phyloP scores from a whole-genome alignment of 108 stramenopile genomes.

The Craspedostauros australis region DNA sequence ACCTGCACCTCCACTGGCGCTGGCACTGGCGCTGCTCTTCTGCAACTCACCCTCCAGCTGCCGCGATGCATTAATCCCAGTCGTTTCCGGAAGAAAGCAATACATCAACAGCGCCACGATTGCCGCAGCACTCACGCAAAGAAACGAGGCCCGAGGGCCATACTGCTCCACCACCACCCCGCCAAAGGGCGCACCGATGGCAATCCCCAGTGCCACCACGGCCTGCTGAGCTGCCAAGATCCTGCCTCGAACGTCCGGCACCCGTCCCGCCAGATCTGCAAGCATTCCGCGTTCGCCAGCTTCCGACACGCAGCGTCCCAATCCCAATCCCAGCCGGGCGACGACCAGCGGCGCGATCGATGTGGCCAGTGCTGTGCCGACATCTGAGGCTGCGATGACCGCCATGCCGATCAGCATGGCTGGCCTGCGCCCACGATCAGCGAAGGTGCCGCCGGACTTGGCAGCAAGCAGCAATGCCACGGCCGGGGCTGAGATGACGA shows the following conservation, averaged over 20 bases:
- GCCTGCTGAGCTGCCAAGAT: slow-evolving; percentile 67
- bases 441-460: slow-evolving; percentile 35
- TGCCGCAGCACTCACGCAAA: slow-evolving; percentile 69
- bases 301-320: slow-evolving; percentile 54
- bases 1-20: neutral
- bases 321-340: slow-evolving; percentile 57
- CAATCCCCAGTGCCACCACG: slow-evolving; percentile 55
- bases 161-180: slow-evolving; percentile 55
- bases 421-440: slow-evolving; percentile 55
- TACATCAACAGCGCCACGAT: slow-evolving; percentile 41
- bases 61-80: neutral
- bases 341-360: slow-evolving; percentile 29
- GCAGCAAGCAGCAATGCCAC: slow-evolving; percentile 46
- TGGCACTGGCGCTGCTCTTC: neutral
- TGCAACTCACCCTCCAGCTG: too few relatives aligned
- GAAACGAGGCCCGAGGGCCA: slow-evolving; percentile 52
- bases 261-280: slow-evolving; percentile 48
- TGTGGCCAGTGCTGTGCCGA: slow-evolving; percentile 47
- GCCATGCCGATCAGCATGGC: slow-evolving; percentile 78
- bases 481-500: slow-evolving; percentile 71
- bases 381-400: slow-evolving; percentile 51
- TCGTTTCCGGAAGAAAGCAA: slow-evolving; percentile 59
- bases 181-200: slow-evolving; percentile 65
- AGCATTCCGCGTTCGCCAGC: slow-evolving; percentile 69
- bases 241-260: slow-evolving; percentile 47